Evolutionary conservation across 805 yeast genomes (phyloP).

Genomic region (Cyberlindnera lachancei): DNA sequence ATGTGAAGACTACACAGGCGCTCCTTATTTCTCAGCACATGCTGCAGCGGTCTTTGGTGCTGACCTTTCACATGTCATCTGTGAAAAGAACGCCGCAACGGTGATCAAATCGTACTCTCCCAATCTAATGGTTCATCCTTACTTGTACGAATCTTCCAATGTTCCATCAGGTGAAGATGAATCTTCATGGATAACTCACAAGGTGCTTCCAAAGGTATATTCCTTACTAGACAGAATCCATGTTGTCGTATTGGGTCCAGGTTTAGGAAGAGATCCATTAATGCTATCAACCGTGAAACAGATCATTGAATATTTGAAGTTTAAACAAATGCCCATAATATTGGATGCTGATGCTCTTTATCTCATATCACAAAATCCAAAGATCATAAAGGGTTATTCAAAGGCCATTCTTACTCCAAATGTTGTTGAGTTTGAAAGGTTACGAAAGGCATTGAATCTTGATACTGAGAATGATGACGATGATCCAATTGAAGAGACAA

Average conservation of each 20-base stretch:
- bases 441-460: slow-evolving; percentile 43
- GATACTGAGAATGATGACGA: slow-evolving; percentile 13
- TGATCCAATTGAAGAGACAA: slow-evolving; percentile 20
- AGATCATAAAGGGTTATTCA: slow-evolving; percentile 43
- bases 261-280: slow-evolving; percentile 73
- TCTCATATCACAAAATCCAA: slow-evolving; percentile 52
- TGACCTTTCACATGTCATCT: slow-evolving; percentile 84
- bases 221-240: slow-evolving; percentile 60
- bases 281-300: slow-evolving; percentile 56
- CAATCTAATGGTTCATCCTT: slow-evolving; percentile 94
- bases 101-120: slow-evolving; percentile 87
- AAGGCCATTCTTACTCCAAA: slow-evolving; percentile 83
- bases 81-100: slow-evolving; percentile 70
- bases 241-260: slow-evolving; percentile 87
- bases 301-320: slow-evolving; percentile 47
- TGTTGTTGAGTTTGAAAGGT: slow-evolving; percentile 70
- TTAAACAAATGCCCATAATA: slow-evolving; percentile 59
- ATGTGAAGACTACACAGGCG: slow-evolving; percentile 93
- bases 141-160: slow-evolving; percentile 42
- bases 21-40: slow-evolving; percentile 86
- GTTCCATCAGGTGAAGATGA: slow-evolving; percentile 10
- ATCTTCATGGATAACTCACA: slow-evolving; percentile 28
- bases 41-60: slow-evolving; percentile 81
- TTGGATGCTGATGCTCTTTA: slow-evolving; percentile 88
- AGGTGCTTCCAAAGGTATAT: slow-evolving; percentile 49